Base-by-base conservation (phyloP, 495 filamentous ascomycete species). In the Endocarpon pusillum region DNA sequence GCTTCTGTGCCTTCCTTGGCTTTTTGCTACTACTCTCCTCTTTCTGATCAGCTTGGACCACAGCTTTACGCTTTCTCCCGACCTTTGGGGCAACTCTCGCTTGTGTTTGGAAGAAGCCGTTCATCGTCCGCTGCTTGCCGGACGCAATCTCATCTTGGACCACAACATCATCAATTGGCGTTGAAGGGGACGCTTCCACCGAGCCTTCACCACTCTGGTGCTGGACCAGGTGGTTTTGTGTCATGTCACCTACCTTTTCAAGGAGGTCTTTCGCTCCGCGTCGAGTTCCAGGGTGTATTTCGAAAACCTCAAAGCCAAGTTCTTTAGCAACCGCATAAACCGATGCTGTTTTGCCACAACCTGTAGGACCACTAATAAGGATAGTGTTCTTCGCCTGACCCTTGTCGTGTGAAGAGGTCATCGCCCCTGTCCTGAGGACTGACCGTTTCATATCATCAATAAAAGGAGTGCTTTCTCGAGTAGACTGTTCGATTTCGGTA, bases 261-360 rank as follows among this genome's bases (percentile, higher is more conserved):
- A 91, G 46, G 31, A 99, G 69, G 47, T 99, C 91, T 48, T 79
- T 85, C 8, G 83, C 91, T 49, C 71, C 91, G 31, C 91, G 62
- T 37, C 85, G 71, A 43, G 64, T 81, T 25, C 81, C 70, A 4
- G 87, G 51, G 42, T 91, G 93, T 45, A 99, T 81, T 53, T 99
- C 91, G 43, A 96, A 96, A 3, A 99, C 71, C 38, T 92, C 82
- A 51, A 87, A 96, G 15, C 75, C 87, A 16, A 94, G 67, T 58
- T 99, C 89, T 44, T 85, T 89, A 2, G 91, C 89, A n/a, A 84
- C 79, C 3, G 91, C 91, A 53, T 93, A 85, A 0, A 94, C 75
- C 1, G 82, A 73, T 11, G 91, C 86, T 9, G 85, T 91, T 53
- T 99, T 99, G 5, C 91, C 91, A 48, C 78, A 92, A 2, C 91